phyloP scores from a whole-genome alignment of 2,329 filamentous ascomycete genomes.

The Leptographium procerum region DNA sequence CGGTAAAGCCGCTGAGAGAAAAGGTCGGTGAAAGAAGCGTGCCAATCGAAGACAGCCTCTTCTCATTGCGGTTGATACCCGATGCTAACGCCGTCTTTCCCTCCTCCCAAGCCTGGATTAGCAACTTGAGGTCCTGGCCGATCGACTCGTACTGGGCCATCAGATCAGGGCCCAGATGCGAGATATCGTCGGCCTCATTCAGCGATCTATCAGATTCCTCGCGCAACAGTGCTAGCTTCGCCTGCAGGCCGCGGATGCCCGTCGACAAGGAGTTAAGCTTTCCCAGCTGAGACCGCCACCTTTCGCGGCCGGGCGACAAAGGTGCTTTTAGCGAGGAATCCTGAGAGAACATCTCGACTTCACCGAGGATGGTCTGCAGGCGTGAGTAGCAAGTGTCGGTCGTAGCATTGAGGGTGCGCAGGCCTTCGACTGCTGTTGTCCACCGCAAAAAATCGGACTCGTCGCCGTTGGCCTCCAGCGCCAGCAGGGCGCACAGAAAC shows the following conservation, averaged over 20 bases:
- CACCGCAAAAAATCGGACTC: constrained; percentile 67
- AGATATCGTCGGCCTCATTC: constrained; percentile 60
- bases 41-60: constrained; percentile 53
- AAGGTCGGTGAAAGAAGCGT: constrained; percentile 45
- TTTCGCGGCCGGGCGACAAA: constrained; percentile 64
- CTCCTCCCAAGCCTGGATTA: constrained; percentile 77
- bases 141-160: constrained; percentile 93
- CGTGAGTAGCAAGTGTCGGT: constrained; percentile 53
- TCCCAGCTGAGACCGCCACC: constrained; percentile 74
- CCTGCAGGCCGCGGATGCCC: constrained; percentile 82
- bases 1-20: constrained; percentile 57
- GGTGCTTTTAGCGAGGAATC: constrained; percentile 47
- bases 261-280: constrained; percentile 82
- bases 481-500: constrained; percentile 78
- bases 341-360: constrained; percentile 58
- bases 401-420: constrained; percentile 51
- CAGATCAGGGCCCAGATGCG: constrained; percentile 66
- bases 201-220: constrained; percentile 78
- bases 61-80: constrained; percentile 72
- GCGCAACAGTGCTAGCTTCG: constrained; percentile 82
- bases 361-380: constrained; percentile 58
- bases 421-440: constrained; percentile 65
- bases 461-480: constrained; percentile 72
- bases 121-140: constrained; percentile 68
- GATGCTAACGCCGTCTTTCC: constrained; percentile 73